Base-by-base conservation (phyloP, 2,329 filamentous ascomycete genomes). In the Sporothrix variecibatus region DNA sequence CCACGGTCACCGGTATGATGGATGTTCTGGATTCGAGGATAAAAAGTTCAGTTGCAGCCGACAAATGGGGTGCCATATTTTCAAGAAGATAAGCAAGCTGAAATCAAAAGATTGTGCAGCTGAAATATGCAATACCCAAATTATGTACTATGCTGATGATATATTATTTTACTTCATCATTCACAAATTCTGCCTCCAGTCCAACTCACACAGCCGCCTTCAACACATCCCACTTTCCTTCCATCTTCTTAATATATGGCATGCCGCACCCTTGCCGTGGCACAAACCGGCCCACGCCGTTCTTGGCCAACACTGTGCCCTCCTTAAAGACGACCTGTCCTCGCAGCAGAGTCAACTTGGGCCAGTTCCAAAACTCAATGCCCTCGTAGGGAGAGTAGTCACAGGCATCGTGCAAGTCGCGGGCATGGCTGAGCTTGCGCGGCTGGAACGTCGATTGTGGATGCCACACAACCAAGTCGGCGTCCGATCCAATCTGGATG, bases 351-450 rank as follows among this genome's bases (percentile, higher is more conserved):
- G 88, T 90, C 77, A 87, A 89, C 23, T 88, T 82, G 7, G 89
- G 89, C 89, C 89, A 91, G 73, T 91, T 88, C 38, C 83, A 83
- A 40, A 91, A 78, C 38, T 79, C 81, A 68, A 83, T 84, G 0
- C 88, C 88, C 78, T 91, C 88, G 77, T 87, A 91, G 0, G 89
- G 89, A 6, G 88, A 90, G 77, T 91, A 90, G 77, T 91, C 89
- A 2, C 89, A 86, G 75, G 88, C 84, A 77, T 91, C 89, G 78
- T 91, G 88, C 76, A 91, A 78, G 80, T 86, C 9, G 81, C 81
- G 76, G 89, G 88, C 58, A 79, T 80, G 77, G 86, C 84, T 20
- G 81, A 80, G 31, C 84, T 78, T 9, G 5, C 85, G 78, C 64
- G 68, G 53, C 38, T 56, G 17, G 26, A 73, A 65, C 76, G 79